Evolutionary conservation across 495 filamentous ascomycete genomes (phyloP).

Genomic region (Bathelium albidoporum): DNA sequence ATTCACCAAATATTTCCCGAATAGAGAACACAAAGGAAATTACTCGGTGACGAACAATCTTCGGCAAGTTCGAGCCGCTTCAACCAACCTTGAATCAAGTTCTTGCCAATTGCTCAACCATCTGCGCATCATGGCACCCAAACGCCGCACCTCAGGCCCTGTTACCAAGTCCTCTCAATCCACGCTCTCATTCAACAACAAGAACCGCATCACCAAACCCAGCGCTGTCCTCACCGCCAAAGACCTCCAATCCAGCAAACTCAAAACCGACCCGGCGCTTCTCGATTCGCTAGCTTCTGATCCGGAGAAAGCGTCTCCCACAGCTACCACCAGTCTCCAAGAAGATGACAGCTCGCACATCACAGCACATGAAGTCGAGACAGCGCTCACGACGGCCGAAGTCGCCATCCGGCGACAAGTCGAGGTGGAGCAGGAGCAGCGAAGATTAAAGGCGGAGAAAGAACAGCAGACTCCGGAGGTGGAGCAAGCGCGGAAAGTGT

Average conservation of each 20-base stretch:
- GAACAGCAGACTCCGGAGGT: slow-evolving; percentile 40
- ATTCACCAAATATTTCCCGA: neutral
- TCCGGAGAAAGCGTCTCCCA: slow-evolving; percentile 31
- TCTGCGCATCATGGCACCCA: slow-evolving; percentile 51
- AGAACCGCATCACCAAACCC: slow-evolving; percentile 61
- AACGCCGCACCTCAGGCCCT: slow-evolving; percentile 45
- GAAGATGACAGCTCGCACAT: slow-evolving; percentile 1
- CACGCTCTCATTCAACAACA: slow-evolving; percentile 64
- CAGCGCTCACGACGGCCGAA: slow-evolving; percentile 40
- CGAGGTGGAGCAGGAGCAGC: slow-evolving; percentile 24
- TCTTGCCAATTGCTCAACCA: neutral
- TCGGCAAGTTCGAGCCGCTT: neutral
- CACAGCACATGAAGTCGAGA: neutral
- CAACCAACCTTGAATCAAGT: neutral
- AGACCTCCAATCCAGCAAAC: slow-evolving; percentile 20
- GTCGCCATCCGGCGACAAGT: slow-evolving; percentile 32
- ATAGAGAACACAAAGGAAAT: neutral
- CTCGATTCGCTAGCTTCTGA: slow-evolving; percentile 27
- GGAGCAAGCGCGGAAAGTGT: slow-evolving; percentile 50
- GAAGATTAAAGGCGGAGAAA: slow-evolving; percentile 21
- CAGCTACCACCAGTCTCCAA: slow-evolving; percentile 26
- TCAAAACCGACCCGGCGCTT: slow-evolving; percentile 39
- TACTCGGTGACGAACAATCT: neutral
- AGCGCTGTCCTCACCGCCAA: slow-evolving; percentile 27
- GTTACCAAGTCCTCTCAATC: slow-evolving; percentile 43